These are phyloP conservation scores for Marasmius oreades DNA, from an alignment of 1,284 basidiomycete species.

Conservation along the genomic window DNA sequence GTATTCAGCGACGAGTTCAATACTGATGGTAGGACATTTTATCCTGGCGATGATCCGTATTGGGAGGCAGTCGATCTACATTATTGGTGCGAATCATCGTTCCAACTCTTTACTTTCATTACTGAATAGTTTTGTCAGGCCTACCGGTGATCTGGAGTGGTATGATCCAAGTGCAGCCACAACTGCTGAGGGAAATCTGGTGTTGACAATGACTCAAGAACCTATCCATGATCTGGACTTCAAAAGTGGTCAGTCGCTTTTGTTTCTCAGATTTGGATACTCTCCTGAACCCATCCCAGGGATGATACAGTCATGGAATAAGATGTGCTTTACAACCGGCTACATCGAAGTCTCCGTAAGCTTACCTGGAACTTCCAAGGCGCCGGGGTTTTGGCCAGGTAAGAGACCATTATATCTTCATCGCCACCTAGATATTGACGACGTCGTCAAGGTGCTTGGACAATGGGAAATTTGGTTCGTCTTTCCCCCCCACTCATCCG, in stretches of 20 bases:
- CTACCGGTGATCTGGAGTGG: constrained; percentile 85
- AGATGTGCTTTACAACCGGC: constrained; percentile 91
- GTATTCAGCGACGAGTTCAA: constrained; percentile 95
- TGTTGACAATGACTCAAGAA: constrained; percentile 69
- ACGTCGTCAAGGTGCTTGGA: constrained; percentile 58
- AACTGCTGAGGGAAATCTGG: constrained; percentile 68
- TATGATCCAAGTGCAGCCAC: constrained; percentile 73
- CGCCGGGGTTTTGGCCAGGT: constrained; percentile 79
- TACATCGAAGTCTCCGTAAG: constrained; percentile 82
- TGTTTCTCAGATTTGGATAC: neutral
- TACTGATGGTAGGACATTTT: constrained; percentile 71
- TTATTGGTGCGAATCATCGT: constrained; percentile 53
- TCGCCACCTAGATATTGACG: constrained; percentile 19
- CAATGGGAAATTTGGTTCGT: constrained; percentile 74
- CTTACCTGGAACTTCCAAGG: constrained; percentile 68
- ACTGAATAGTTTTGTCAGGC: constrained; percentile 46
- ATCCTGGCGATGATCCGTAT: constrained; percentile 75
- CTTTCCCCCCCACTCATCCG: constrained; percentile 3
- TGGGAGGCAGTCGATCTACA: constrained; percentile 75
- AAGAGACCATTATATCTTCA: constrained; percentile 32
- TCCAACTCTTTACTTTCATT: neutral
- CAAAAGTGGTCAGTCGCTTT: constrained; percentile 55
- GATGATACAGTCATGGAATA: constrained; percentile 85
- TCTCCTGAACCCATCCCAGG: constrained; percentile 32
- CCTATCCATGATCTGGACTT: constrained; percentile 73